A percentile compares a stretch with the other conserved stretches of the same genome.
phyloP scores from a whole-genome alignment of 2,329 filamentous ascomycete genomes.

The Verticillium nubilum region DNA sequence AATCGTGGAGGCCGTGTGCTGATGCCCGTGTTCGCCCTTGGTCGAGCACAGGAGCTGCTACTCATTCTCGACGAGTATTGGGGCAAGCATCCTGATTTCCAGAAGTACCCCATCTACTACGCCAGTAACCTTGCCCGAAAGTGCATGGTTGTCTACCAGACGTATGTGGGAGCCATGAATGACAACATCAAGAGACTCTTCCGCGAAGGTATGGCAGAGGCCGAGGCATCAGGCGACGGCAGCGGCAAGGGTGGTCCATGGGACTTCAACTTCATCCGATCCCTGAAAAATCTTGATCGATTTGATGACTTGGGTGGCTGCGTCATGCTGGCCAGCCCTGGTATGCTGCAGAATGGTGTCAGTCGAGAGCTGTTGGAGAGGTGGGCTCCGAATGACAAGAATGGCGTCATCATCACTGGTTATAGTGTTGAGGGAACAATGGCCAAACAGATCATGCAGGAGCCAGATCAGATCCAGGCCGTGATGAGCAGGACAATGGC shows the following conservation, averaged over 20 bases:
- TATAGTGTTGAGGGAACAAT: constrained; percentile 99
- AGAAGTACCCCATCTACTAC: constrained; percentile 94
- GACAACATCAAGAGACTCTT: constrained; percentile 98
- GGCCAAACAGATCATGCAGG: constrained; percentile 92
- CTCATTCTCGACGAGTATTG: constrained; percentile 97
- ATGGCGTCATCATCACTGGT: constrained; percentile 97
- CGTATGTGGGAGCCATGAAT: constrained; percentile 97
- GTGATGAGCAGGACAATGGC: constrained; percentile 76
- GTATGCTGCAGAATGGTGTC: constrained; percentile 97
- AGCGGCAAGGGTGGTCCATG: constrained; percentile 79
- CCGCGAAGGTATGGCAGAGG: constrained; percentile 84
- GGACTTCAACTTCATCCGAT: constrained; percentile 94
- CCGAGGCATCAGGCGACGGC: constrained; percentile 71
- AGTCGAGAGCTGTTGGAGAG: constrained; percentile 87
- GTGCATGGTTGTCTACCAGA: constrained; percentile 99
- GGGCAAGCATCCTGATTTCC: constrained; percentile 81
- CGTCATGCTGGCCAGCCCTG: constrained; percentile 94
- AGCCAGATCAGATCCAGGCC: constrained; percentile 90
- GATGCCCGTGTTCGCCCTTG: constrained; percentile 92
- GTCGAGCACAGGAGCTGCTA: constrained; percentile 87
- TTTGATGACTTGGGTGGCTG: constrained; percentile 95
- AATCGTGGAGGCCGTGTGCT: constrained; percentile 89
- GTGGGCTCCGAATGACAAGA: constrained; percentile 94
- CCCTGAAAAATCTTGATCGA: constrained; percentile 84
- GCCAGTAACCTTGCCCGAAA: constrained; percentile 91